phyloP scores from a whole-genome alignment of 805 yeast species.

The Yarrowia deformans region DNA sequence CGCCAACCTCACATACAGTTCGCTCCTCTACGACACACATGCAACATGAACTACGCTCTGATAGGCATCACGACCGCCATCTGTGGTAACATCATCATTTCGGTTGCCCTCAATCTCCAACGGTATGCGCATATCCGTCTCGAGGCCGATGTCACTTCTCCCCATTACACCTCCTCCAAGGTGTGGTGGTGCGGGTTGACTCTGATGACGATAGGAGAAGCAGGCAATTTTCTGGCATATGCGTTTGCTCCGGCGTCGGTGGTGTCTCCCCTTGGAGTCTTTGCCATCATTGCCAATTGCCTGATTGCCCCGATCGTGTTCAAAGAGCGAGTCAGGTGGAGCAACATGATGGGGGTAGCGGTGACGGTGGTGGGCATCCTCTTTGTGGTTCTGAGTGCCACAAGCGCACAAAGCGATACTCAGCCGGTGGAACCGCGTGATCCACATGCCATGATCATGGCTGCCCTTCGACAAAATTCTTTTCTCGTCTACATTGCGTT shows the following conservation, averaged over 20 bases:
- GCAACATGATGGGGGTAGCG: slow-evolving; percentile 54
- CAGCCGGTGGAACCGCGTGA: slow-evolving; percentile 3
- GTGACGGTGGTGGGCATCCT: slow-evolving; percentile 56
- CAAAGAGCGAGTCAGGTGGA: slow-evolving; percentile 51
- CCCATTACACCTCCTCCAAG: slow-evolving; percentile 22
- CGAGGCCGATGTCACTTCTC: slow-evolving; percentile 39
- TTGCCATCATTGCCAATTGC: slow-evolving; percentile 58
- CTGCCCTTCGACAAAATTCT: background rate
- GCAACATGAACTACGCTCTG: slow-evolving; percentile 42
- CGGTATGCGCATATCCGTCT: slow-evolving; percentile 53
- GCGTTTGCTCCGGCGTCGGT: slow-evolving; percentile 59
- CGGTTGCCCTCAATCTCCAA: slow-evolving; percentile 54
- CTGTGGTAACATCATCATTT: slow-evolving; percentile 52
- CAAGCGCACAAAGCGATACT: slow-evolving; percentile 40
- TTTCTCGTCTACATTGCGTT: slow-evolving; percentile 15
- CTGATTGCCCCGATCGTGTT: slow-evolving; percentile 59
- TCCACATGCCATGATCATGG: slow-evolving; percentile 35
- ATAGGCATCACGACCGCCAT: slow-evolving; percentile 52
- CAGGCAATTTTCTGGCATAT: slow-evolving; percentile 58
- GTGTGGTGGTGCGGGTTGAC: slow-evolving; percentile 43
- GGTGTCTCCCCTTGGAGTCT: slow-evolving; percentile 60
- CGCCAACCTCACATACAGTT: slow-evolving; percentile 7
- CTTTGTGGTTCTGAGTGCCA: slow-evolving; percentile 53
- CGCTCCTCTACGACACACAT: background rate
- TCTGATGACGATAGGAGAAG: slow-evolving; percentile 52